These are phyloP conservation scores for Solanum hybrid DNA, from an alignment of 305 asterid genomes.

Conservation along the genomic window DNA sequence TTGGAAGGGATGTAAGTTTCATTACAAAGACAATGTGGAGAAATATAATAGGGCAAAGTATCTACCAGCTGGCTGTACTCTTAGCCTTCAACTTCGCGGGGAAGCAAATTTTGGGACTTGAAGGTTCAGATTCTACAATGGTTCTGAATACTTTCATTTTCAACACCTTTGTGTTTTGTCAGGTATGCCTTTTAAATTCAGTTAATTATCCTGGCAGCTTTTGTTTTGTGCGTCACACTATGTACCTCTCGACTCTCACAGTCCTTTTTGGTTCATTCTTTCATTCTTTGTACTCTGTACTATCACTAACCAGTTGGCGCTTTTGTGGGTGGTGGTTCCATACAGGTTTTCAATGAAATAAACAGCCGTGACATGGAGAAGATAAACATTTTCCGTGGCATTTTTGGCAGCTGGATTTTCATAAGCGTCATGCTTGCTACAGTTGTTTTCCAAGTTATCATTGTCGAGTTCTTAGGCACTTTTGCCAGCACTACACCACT, in stretches of 20 bases:
- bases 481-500: conserved; percentile 90
- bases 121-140: conserved; percentile 53
- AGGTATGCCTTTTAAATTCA: conserved; percentile 33
- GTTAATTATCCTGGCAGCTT: not conserved
- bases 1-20: conserved; percentile 58
- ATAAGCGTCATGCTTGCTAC: conserved; percentile 53
- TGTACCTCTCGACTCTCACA: not conserved
- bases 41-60: conserved; percentile 84
- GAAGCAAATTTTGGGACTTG: conserved; percentile 48
- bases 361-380: conserved; percentile 92
- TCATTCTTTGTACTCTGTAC: not conserved
- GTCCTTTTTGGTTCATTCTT: not conserved
- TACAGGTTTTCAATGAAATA: conserved; percentile 87
- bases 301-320: not conserved
- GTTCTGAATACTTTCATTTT: conserved; percentile 81
- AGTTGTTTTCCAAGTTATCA: conserved; percentile 64
- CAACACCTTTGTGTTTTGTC: conserved; percentile 94
- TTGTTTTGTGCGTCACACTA: not conserved
- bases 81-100: conserved; percentile 67
- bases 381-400: conserved; percentile 71
- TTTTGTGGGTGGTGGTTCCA: not conserved
- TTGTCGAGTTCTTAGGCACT: conserved; percentile 79
- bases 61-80: conserved; percentile 66
- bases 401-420: conserved; percentile 67
- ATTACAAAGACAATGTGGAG: conserved; percentile 90